These are phyloP conservation scores for Sphaerulina vaccinii DNA, from an alignment of 2,329 filamentous ascomycete species.

Conservation along the genomic window DNA sequence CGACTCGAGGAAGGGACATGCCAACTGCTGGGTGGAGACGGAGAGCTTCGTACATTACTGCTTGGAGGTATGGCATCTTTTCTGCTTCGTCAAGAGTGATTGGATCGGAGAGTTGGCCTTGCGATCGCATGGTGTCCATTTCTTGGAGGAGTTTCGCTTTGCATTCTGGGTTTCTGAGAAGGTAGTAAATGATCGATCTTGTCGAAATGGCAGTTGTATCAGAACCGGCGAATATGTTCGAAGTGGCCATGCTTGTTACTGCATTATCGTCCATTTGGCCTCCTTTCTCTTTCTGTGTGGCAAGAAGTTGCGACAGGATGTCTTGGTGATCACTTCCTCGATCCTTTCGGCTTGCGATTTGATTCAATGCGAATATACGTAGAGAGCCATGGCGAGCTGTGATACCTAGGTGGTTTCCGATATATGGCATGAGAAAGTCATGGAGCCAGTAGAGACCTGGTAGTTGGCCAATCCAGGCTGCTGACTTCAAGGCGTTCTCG, in stretches of 20 bases:
- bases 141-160: slow-evolving; percentile 37
- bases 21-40: slow-evolving; percentile 47
- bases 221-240: slow-evolving; percentile 41
- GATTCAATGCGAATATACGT: not conserved
- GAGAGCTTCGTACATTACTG: slow-evolving; percentile 46
- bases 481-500: not conserved
- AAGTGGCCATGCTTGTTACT: not conserved
- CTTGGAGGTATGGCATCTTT: slow-evolving; percentile 44
- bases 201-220: slow-evolving; percentile 47
- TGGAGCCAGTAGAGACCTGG: not conserved
- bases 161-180: slow-evolving; percentile 37
- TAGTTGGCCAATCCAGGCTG: not conserved
- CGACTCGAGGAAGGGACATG: slow-evolving; percentile 40
- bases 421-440: not conserved
- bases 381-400: not conserved
- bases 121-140: slow-evolving; percentile 29
- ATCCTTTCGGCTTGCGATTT: not conserved
- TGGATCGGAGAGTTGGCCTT: slow-evolving; percentile 32
- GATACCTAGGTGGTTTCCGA: not conserved
- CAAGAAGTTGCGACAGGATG: not conserved
- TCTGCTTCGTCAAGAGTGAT: slow-evolving; percentile 34
- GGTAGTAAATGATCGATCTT: slow-evolving; percentile 39
- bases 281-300: not conserved
- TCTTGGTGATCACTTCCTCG: not conserved
- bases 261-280: not conserved